Base-by-base conservation (phyloP, 192 early-diverging fungal species). In the Chytriomyces sp. region DNA sequence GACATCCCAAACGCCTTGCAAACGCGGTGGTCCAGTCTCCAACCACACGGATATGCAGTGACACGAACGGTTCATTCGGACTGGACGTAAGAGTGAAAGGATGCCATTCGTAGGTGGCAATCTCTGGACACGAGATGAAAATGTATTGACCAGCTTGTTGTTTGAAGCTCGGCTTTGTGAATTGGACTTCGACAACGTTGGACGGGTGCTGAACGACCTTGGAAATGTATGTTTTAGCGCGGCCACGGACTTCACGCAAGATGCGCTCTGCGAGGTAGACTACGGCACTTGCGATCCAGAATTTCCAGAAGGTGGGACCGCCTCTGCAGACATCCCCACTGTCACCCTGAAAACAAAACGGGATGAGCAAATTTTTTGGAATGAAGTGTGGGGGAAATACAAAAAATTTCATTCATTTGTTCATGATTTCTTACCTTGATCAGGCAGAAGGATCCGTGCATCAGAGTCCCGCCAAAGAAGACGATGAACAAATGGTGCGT, bases 381-480 rank as follows among this genome's bases (percentile, higher is more conserved):
- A 64, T n/a, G 63, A 64, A 64, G 1, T 68, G 47, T n/a, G 46
- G 13, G 46, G 35, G 2, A 4, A 46, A 26, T n/a, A 68, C 13
- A 20, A 20, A 68, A 68, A 68, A 49, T 68, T 47, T 68, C n/a
- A 46, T 20, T 11, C 13, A 24, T 59, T 50, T 26, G 13, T 9
- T 45, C 0, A 2, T 9, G 16, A n/a, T n/a, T n/a, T n/a, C 47
- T 86, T 24, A 87, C 81, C 79, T 91, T 93, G 80, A 95, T 89
- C 77, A 95, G 89, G 79, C 94, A 95, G 81, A 94, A 95, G 2
- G 89, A 87, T 7, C 94, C 94, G 82, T 94, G 94, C 79, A 92
- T 89, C 59, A 93, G 89, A 20, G 90, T 86, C 28, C 88, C 90
- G 49, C 91, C 90, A 83, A 95, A 94, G 82, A 93, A 94, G 61